Conservation (phyloP, 805 yeast genomes). For the Candida verbasci region DNA sequence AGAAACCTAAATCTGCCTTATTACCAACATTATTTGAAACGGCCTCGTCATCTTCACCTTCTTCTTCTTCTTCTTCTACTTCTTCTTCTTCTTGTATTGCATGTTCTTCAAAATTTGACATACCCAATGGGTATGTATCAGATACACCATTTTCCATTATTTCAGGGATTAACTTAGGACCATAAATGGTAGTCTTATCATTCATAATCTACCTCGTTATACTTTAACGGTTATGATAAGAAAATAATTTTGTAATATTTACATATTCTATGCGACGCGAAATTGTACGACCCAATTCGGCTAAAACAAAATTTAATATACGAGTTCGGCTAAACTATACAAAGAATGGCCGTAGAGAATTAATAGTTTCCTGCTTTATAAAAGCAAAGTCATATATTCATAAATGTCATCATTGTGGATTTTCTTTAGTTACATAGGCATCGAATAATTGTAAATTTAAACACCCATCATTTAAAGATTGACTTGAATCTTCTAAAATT, state of each 20-base stretch:
- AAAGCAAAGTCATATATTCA: too few species aligned
- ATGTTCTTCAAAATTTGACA: neutral
- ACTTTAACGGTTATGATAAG: too few species aligned
- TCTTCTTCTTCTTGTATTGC: conserved; percentile 1
- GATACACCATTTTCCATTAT: neutral
- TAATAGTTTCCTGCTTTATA: too few species aligned
- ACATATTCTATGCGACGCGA: too few species aligned
- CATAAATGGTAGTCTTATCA: too few species aligned
- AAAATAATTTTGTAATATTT: too few species aligned
- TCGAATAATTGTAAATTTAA: conserved; percentile 36
- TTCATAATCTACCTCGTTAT: too few species aligned
- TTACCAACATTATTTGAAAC: too few species aligned
- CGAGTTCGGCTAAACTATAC: too few species aligned
- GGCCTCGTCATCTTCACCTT: conserved; percentile 5
- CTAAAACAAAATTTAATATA: too few species aligned
- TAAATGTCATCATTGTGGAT: conserved; percentile 33
- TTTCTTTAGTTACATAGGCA: conserved; percentile 38
- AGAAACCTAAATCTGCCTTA: conserved; percentile 24
- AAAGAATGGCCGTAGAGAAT: too few species aligned
- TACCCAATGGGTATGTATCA: neutral
- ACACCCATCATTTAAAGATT: conserved; percentile 26
- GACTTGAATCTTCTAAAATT: conserved; percentile 31
- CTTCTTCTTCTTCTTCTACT: conserved; percentile 1
- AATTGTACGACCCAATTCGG: too few species aligned
- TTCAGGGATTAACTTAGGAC: neutral